These are phyloP conservation scores for Lophiotrema nucula DNA, from an alignment of 495 filamentous ascomycete genomes.

Conservation along the genomic window DNA sequence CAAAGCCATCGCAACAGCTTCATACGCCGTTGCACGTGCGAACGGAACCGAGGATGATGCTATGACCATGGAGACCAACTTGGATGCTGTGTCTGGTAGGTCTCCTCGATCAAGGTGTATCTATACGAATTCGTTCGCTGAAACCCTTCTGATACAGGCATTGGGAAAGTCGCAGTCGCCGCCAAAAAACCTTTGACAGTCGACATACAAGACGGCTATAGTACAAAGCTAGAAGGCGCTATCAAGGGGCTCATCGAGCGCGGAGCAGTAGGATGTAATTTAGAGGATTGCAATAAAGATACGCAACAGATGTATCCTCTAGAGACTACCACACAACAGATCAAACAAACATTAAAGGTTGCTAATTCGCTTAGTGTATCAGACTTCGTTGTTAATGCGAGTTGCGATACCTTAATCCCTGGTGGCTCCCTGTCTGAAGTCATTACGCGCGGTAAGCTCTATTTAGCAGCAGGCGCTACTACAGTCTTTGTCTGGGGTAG, in stretches of 20 bases:
- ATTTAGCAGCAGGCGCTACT: background rate
- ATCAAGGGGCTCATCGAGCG: background rate
- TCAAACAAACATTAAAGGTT: background rate
- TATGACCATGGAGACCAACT: background rate
- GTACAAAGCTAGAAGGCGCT: background rate
- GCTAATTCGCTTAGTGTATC: background rate
- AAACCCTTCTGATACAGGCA: no score
- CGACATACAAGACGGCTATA: background rate
- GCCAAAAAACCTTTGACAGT: background rate
- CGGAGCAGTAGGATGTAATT: background rate
- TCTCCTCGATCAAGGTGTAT: no score
- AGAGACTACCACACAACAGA: background rate
- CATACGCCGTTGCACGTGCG: conserved; percentile 1
- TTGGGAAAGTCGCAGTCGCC: background rate
- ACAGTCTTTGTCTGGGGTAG: background rate
- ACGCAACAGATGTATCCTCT: background rate
- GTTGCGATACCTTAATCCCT: background rate
- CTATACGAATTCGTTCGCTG: no score
- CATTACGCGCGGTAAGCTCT: background rate
- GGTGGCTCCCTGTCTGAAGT: background rate
- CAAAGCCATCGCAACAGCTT: background rate
- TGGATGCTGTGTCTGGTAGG: conserved; percentile 3
- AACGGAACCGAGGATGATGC: background rate
- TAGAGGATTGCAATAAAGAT: background rate
- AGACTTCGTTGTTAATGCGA: background rate